These are phyloP conservation scores for Aspergillus nanangensis DNA, from an alignment of 495 filamentous ascomycete genomes.

Conservation along the genomic window DNA sequence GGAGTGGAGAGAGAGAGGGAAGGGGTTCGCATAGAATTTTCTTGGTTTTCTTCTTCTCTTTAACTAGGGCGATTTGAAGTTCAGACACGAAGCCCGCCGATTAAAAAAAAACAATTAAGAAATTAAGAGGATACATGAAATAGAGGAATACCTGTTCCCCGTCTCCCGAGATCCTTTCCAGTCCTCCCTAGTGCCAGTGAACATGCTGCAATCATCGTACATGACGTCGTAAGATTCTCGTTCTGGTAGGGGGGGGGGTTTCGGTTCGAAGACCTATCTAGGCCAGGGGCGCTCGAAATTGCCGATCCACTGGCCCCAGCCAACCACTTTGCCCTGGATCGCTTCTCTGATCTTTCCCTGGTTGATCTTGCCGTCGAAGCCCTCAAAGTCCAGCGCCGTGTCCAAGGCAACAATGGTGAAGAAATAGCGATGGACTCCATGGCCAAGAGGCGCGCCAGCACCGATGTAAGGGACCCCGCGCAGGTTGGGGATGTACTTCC, in stretches of 20 bases:
- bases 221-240: background rate
- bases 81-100: too few species aligned
- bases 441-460: constrained; percentile 39
- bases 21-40: too few species aligned
- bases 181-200: background rate
- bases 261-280: background rate
- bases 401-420: constrained; percentile 45
- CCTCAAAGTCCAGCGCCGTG: constrained; percentile 26
- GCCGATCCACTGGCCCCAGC: constrained; percentile 49
- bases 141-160: too few species aligned
- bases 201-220: too few species aligned
- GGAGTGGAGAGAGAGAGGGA: too few species aligned
- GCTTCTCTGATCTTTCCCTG: constrained; percentile 37
- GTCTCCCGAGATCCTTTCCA: too few species aligned
- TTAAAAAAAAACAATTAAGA: too few species aligned
- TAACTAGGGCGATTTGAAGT: too few species aligned
- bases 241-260: too few species aligned
- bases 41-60: too few species aligned
- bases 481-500: constrained; percentile 37
- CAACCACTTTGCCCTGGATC: constrained; percentile 43
- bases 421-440: constrained; percentile 47
- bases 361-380: constrained; percentile 26
- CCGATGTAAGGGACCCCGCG: constrained; percentile 29
- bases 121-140: too few species aligned
- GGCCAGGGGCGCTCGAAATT: constrained; percentile 38